Conservation (phyloP, 805 yeast species). For the Nakazawaea molendinolei region DNA sequence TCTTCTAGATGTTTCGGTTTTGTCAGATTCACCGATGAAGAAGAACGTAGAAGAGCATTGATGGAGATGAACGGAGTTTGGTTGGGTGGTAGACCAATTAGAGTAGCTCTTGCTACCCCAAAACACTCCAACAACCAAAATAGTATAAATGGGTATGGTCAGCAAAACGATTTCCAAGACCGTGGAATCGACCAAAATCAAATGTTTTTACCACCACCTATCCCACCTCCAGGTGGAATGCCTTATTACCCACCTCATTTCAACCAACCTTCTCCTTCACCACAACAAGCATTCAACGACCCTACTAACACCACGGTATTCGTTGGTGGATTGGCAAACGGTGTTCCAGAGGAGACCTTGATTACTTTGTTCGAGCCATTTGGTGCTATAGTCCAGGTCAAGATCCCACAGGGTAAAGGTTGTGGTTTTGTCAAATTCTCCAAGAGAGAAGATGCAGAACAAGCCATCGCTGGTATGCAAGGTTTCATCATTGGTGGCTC, state of each 20-base stretch:
- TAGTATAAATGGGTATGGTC: constrained; percentile 8
- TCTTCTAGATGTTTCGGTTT: constrained; percentile 77
- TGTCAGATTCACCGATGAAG: constrained; percentile 66
- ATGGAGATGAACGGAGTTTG: constrained; percentile 73
- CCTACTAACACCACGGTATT: constrained; percentile 74
- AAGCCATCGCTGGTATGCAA: constrained; percentile 72
- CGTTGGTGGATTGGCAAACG: constrained; percentile 61
- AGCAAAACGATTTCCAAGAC: constrained; percentile 14
- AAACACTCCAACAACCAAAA: constrained; percentile 32
- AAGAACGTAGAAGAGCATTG: constrained; percentile 61
- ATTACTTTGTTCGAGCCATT: constrained; percentile 61
- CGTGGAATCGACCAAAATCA: constrained; percentile 11
- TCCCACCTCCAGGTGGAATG: constrained; percentile 12
- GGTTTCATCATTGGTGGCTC: constrained; percentile 74
- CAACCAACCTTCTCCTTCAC: constrained; percentile 12
- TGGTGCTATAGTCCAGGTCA: constrained; percentile 63
- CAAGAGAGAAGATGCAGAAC: constrained; percentile 67
- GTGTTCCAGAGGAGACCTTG: constrained; percentile 55
- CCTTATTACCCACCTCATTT: constrained; percentile 12
- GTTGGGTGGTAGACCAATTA: constrained; percentile 70
- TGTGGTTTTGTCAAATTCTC: constrained; percentile 73
- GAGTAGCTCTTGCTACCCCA: constrained; percentile 79
- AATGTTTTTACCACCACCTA: constrained; percentile 11
- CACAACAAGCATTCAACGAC: constrained; percentile 29
- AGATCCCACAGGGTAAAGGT: constrained; percentile 73